Conservation (phyloP, 345 rosid species). For the Iberis pinnata region DNA sequence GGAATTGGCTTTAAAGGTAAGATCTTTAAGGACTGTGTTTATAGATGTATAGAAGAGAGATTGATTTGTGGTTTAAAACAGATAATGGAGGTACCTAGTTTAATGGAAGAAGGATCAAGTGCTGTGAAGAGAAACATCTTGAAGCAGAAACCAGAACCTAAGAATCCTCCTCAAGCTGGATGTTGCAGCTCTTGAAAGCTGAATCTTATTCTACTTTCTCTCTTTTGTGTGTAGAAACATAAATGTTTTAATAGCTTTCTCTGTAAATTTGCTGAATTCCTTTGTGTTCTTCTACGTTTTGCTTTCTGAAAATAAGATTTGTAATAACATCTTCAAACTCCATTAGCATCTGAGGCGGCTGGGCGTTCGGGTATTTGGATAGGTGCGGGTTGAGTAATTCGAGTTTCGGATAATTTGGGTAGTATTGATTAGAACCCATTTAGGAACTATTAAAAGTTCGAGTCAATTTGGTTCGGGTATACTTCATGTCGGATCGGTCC, state of each 20-base stretch:
- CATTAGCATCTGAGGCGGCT: no score
- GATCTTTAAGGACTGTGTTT: neutral
- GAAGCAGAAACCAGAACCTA: constrained; percentile 61
- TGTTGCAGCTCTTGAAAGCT: constrained; percentile 46
- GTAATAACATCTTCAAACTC: constrained; percentile 24
- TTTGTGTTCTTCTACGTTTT: neutral
- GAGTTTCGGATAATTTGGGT: no score
- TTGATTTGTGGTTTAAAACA: constrained; percentile 23
- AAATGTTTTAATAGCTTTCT: neutral
- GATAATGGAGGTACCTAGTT: constrained; percentile 96
- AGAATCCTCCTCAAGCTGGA: constrained; percentile 28
- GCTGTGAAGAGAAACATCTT: constrained; percentile 61
- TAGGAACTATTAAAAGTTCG: no score
- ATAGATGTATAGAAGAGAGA: neutral
- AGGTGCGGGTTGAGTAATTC: no score
- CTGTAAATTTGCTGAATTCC: constrained; percentile 27
- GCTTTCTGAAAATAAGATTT: constrained; percentile 25
- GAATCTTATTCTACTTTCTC: constrained; percentile 4
- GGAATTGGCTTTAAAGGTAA: constrained; percentile 84
- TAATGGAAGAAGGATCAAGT: constrained; percentile 80
- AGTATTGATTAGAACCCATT: no score
- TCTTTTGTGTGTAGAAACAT: no score
- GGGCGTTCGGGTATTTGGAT: no score
- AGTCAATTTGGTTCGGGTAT: no score
- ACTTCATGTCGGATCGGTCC: no score